phyloP scores from a whole-genome alignment of 2,329 filamentous ascomycete genomes.

The Davidsoniella virescens region DNA sequence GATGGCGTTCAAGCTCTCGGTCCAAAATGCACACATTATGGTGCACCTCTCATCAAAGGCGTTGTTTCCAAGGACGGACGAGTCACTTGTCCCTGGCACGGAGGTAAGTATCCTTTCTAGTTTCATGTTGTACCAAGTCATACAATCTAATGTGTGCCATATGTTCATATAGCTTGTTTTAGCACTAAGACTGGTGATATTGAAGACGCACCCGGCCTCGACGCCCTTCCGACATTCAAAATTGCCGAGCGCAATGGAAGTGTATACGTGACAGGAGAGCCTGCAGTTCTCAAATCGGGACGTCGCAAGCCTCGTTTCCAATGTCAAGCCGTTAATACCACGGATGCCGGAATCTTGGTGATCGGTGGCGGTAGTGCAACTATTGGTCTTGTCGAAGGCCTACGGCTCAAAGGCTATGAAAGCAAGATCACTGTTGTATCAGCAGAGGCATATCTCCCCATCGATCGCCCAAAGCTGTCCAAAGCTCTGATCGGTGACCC shows the following conservation, averaged over 20 bases:
- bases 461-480: conserved; percentile 89
- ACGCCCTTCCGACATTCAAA: conserved; percentile 70
- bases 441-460: conserved; percentile 69
- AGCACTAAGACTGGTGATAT: conserved; percentile 79
- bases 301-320: conserved; percentile 40
- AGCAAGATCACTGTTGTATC: conserved; percentile 72
- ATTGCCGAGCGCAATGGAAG: conserved; percentile 65
- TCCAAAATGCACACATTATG: conserved; percentile 79
- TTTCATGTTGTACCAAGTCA: background rate
- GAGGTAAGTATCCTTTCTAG: conserved; percentile 40
- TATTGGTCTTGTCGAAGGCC: conserved; percentile 63
- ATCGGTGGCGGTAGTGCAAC: conserved; percentile 79
- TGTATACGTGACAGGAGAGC: conserved; percentile 71
- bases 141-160: conserved; percentile 6
- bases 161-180: conserved; percentile 57
- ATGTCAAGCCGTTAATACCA: conserved; percentile 35
- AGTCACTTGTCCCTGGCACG: conserved; percentile 91
- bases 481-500: conserved; percentile 78
- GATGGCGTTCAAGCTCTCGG: conserved; percentile 66
- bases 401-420: conserved; percentile 66
- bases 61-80: conserved; percentile 68
- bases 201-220: conserved; percentile 82
- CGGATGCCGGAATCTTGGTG: conserved; percentile 45
- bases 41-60: conserved; percentile 74
- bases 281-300: conserved; percentile 60